Percentiles rank a stretch among this genome's conserved stretches.
phyloP scores from a whole-genome alignment of 805 yeast species.

The Pichia deserticola region DNA sequence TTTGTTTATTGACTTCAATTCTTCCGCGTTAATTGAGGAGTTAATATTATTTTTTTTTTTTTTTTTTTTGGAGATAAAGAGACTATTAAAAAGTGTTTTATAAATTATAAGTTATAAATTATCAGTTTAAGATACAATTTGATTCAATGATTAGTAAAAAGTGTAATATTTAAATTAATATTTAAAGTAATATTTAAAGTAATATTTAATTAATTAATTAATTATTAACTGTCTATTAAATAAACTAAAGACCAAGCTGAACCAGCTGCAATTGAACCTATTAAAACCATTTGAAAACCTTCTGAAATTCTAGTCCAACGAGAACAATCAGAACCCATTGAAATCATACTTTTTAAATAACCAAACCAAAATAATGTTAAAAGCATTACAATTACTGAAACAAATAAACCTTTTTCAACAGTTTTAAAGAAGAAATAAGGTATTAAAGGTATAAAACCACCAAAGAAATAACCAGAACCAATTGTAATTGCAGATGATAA shows the following conservation, averaged over 20 bases:
- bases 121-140: too few species aligned
- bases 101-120: too few species aligned
- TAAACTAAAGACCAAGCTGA: conserved; percentile 92
- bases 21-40: too few species aligned
- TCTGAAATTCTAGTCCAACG: conserved; percentile 53
- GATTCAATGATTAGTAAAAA: too few species aligned
- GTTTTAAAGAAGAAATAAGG: conserved; percentile 81
- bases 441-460: conserved; percentile 85
- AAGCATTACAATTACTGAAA: conserved; percentile 74
- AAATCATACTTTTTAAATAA: conserved; percentile 70
- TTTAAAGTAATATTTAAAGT: too few species aligned
- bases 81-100: too few species aligned
- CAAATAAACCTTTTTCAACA: conserved; percentile 69
- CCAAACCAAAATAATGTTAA: conserved; percentile 86
- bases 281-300: conserved; percentile 87
- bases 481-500: conserved; percentile 82
- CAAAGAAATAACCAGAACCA: conserved; percentile 81
- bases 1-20: too few species aligned
- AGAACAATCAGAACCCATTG: conserved; percentile 77
- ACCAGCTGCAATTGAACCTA: conserved; percentile 96
- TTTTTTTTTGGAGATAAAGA: too few species aligned
- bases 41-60: too few species aligned
- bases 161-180: too few species aligned
- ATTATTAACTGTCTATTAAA: conserved; percentile 42
- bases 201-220: too few species aligned